Evolutionary conservation across 2,329 filamentous ascomycete species (phyloP).

Genomic region (Aspergillus sp.): DNA sequence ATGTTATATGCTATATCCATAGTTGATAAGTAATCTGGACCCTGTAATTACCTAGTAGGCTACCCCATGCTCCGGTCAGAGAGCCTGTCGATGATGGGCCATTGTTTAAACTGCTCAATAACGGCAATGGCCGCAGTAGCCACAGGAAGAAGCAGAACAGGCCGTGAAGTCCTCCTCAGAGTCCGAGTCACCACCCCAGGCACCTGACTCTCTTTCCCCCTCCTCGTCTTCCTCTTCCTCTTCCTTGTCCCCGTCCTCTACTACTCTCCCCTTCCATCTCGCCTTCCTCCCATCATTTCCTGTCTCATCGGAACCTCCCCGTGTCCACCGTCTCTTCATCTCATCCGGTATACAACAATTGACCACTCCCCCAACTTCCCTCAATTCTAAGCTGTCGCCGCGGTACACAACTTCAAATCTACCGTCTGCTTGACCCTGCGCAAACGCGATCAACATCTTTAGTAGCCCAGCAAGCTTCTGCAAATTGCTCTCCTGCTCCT

Average conservation of each 20-base stretch:
- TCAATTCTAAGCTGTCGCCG: background rate
- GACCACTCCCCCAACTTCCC: conserved; percentile 1
- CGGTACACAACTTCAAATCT: background rate
- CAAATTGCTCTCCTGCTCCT: conserved; percentile 30
- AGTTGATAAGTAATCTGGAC: too few relatives aligned
- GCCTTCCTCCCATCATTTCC: background rate
- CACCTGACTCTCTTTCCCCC: background rate
- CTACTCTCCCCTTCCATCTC: background rate
- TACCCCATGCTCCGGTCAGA: too few relatives aligned
- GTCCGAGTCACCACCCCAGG: background rate
- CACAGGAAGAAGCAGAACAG: conserved; percentile 7
- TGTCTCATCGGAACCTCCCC: background rate
- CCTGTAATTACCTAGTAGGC: too few relatives aligned
- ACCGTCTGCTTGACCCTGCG: conserved; percentile 2
- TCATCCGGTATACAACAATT: background rate
- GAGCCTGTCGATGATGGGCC: too few relatives aligned
- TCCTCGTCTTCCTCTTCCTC: background rate
- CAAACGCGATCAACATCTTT: conserved; percentile 22
- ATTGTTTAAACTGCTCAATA: conserved; percentile 1
- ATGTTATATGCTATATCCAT: too few relatives aligned
- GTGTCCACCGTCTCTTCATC: background rate
- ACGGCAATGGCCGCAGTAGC: conserved; percentile 6
- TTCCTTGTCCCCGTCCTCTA: background rate
- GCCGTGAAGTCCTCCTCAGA: conserved; percentile 10
- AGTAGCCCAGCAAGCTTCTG: conserved; percentile 20